phyloP scores from a whole-genome alignment of 1,284 basidiomycete species.

The Phenoliferia sp. region DNA sequence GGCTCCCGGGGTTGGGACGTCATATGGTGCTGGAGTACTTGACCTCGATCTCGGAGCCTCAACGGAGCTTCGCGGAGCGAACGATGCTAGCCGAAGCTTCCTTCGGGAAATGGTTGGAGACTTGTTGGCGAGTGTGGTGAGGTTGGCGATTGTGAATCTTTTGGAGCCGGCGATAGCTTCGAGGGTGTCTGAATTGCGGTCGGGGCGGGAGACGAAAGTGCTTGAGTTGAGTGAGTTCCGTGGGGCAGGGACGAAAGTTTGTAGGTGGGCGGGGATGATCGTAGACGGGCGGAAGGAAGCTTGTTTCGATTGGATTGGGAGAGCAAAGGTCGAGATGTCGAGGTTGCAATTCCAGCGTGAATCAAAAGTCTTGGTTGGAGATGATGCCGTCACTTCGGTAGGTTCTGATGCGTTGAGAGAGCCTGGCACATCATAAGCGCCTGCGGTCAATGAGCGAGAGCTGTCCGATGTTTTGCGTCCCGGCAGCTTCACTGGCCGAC shows the following conservation, averaged over 20 bases:
- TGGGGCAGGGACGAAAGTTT: constrained; percentile 9
- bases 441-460: neutral
- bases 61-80: neutral
- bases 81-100: neutral
- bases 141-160: constrained; percentile 52
- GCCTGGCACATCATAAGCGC: neutral
- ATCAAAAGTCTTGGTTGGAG: constrained; percentile 66
- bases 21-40: constrained; percentile 1
- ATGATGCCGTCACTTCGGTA: constrained; percentile 35
- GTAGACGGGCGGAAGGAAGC: constrained; percentile 21
- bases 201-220: neutral
- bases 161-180: constrained; percentile 55
- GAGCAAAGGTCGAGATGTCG: constrained; percentile 56
- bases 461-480: neutral
- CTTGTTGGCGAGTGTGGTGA: constrained; percentile 27
- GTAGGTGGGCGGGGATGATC: constrained; percentile 10
- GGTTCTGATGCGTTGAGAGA: neutral
- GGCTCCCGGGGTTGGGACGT: neutral
- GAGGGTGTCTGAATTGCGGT: constrained; percentile 1
- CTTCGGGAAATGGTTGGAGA: neutral
- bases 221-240: neutral
- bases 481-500: constrained; percentile 54
- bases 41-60: too few relatives aligned
- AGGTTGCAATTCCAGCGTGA: constrained; percentile 83
- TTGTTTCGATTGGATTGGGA: constrained; percentile 25